phyloP scores from a whole-genome alignment of 192 early-diverging fungal species.

The Neocallimastix lanati region DNA sequence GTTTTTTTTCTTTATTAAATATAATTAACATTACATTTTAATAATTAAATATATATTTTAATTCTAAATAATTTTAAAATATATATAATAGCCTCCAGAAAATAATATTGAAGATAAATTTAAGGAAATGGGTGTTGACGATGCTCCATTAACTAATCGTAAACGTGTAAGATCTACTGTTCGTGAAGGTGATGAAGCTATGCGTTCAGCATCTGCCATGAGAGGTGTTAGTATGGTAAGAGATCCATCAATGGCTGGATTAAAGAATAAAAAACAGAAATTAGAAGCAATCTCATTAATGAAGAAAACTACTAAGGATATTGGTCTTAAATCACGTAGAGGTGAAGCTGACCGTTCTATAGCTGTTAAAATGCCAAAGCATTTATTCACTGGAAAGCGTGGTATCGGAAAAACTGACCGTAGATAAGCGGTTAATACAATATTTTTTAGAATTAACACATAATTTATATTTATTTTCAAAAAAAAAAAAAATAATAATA shows the following conservation, averaged over 20 bases:
- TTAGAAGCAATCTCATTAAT: slow-evolving; percentile 58
- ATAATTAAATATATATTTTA: too few species aligned
- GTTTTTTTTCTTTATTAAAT: too few species aligned
- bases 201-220: neutral
- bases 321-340: slow-evolving; percentile 46
- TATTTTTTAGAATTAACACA: too few species aligned
- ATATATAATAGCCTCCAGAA: neutral
- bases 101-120: slow-evolving; percentile 54
- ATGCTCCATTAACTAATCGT: slow-evolving; percentile 21
- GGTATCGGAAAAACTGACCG: slow-evolving; percentile 60
- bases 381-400: slow-evolving; percentile 88
- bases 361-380: slow-evolving; percentile 85
- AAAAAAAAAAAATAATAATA: too few species aligned
- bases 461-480: too few species aligned
- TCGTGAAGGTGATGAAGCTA: neutral
- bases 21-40: too few species aligned
- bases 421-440: slow-evolving; percentile 26
- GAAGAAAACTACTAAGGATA: slow-evolving; percentile 44
- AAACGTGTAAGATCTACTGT: slow-evolving; percentile 51
- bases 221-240: neutral
- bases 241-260: neutral
- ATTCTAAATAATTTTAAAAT: too few species aligned
- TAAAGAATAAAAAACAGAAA: slow-evolving; percentile 17
- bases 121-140: slow-evolving; percentile 50
- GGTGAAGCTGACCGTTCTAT: slow-evolving; percentile 95